Evolutionary conservation across 75 land plant genomes (phyloP), one percentile per base, ranked within the genome.

Genomic region (Ceratopteris richardii): DNA sequence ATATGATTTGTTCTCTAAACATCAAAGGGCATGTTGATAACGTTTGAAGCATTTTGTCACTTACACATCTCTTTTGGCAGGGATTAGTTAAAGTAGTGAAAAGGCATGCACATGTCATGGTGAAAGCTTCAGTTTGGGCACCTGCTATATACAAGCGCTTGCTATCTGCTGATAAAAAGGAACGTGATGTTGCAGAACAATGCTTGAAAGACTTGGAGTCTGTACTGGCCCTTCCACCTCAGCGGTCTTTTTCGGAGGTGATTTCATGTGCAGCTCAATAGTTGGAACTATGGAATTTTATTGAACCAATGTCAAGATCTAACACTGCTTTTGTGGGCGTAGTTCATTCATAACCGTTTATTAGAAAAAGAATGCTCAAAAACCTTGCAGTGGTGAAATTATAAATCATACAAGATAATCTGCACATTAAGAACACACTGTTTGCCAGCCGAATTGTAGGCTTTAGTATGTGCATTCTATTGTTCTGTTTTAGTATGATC

Each of bases 61-160:
- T n/a, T n/a, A n/a, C n/a, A n/a, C n/a, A n/a, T 23, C 5, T 23
- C 29, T 52, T 1, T 19, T 2, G 2, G 31, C 47, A 70, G 86
- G 82, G 77, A 40, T 56, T 80, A 26, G 56, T 61, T 23, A 80
- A 70, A 66, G 39, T 60, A 46, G n/a, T 17, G 17, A 66, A 76
- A 39, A 24, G 67, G 31, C 24, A 59, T 63, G 66, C 63, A 20
- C 60, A 57, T 46, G 74, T 76, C 74, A 79, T 56, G 67, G 53
- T 63, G 7, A 43, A 37, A 44, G 67, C 82, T 29, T 29, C 64
- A 58, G 44, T 80, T n/a, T 83, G 86, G 86, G 68, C 64, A 52
- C 84, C 87, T 56, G 69, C 75, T 54, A 71, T 84, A 33, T 84
- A 77, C 41, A 71, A 73, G 74, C 74, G 78, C 55, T 80, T 80